Percentiles rank a stretch among this genome's conserved stretches.
Conservation (phyloP, 192 early-diverging fungal genomes). For the Coemansia guatemalensis region DNA sequence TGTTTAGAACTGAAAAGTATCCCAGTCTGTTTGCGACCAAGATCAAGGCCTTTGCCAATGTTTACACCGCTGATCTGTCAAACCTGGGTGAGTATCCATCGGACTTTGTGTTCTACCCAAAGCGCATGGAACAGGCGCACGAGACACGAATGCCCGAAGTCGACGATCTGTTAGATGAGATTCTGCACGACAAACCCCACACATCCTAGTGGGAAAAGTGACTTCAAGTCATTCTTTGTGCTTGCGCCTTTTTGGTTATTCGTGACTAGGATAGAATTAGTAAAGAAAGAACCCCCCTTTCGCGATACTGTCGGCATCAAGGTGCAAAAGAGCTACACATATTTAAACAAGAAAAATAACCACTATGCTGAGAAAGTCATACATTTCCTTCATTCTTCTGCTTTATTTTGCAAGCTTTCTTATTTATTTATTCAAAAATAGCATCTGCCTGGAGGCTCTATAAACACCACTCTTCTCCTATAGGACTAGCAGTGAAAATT, state of each 20-base stretch:
- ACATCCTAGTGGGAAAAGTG: neutral
- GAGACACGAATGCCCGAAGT: slow-evolving; percentile 50
- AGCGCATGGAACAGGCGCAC: slow-evolving; percentile 60
- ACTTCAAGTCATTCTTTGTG: neutral
- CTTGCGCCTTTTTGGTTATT: neutral
- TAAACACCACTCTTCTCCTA: no score
- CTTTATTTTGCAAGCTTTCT: no score
- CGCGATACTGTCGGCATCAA: no score
- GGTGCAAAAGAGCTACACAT: no score
- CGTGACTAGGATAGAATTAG: no score
- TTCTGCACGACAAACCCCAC: slow-evolving; percentile 1
- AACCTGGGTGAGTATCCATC: slow-evolving; percentile 57
- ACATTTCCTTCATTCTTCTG: no score
- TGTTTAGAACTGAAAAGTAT: slow-evolving; percentile 61
- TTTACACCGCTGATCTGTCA: slow-evolving; percentile 57
- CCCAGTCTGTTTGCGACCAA: slow-evolving; percentile 63
- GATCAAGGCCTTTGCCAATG: slow-evolving; percentile 52
- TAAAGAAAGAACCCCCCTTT: neutral
- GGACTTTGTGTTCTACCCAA: slow-evolving; percentile 64
- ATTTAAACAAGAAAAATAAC: no score
- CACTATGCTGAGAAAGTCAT: no score
- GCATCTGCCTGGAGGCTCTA: no score
- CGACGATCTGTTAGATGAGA: slow-evolving; percentile 44
- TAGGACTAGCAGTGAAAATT: no score
- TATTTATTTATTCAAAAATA: no score